These are phyloP conservation scores for Cordyceps fumosorosea DNA, from an alignment of 2,329 filamentous ascomycete species.

Conservation along the genomic window DNA sequence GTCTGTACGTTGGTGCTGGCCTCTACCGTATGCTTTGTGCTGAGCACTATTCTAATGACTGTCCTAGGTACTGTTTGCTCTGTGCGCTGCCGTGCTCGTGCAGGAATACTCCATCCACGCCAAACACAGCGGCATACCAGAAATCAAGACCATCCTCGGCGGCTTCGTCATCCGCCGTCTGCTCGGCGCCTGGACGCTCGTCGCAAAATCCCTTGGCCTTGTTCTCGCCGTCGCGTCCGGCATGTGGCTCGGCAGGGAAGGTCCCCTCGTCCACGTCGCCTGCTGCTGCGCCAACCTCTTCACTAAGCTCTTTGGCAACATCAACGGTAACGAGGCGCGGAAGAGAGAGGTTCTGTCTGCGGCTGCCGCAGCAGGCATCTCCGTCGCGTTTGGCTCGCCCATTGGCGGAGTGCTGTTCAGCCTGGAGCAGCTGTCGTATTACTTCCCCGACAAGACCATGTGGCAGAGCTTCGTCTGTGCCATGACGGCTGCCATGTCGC, in stretches of 20 bases:
- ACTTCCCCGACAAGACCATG: conserved; percentile 99
- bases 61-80: conserved; percentile 65
- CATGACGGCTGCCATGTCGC: conserved; percentile 93
- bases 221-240: conserved; percentile 88
- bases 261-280: conserved; percentile 88
- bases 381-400: conserved; percentile 87
- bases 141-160: conserved; percentile 93
- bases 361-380: conserved; percentile 85
- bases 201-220: conserved; percentile 85
- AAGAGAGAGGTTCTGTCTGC: conserved; percentile 92
- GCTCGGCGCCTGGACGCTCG: conserved; percentile 78
- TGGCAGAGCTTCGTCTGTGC: conserved; percentile 99
- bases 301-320: conserved; percentile 61
- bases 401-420: conserved; percentile 94
- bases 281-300: conserved; percentile 96
- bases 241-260: conserved; percentile 95
- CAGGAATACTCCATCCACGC: conserved; percentile 80
- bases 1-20: conserved; percentile 57
- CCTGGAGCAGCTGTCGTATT: conserved; percentile 95
- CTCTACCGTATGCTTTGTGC: not conserved
- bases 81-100: conserved; percentile 71
- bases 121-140: conserved; percentile 91
- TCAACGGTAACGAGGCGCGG: conserved; percentile 85
- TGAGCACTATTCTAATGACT: not conserved
- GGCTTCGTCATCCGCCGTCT: conserved; percentile 89